A percentile compares a stretch with the other conserved stretches of the same genome.
phyloP scores from a whole-genome alignment of 2,329 filamentous ascomycete species.

The Ophiognomonia clavigignenti-juglandacearum region DNA sequence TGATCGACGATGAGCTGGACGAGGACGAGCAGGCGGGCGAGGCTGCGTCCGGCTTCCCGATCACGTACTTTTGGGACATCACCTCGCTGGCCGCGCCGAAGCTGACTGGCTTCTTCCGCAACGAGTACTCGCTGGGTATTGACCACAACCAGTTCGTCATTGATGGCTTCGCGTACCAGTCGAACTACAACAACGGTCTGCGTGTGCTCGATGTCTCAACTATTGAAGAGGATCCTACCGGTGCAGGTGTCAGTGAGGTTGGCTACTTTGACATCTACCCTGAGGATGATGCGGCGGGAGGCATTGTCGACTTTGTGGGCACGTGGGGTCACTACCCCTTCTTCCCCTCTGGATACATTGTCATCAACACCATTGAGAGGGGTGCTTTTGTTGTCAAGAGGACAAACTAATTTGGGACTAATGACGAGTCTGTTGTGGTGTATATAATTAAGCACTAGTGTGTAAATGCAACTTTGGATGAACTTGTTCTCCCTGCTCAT shows the following conservation, averaged over 20 bases:
- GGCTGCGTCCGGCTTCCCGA: conserved; percentile 36
- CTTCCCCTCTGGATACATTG: conserved; percentile 31
- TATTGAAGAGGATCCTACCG: conserved; percentile 29
- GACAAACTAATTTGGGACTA: background rate
- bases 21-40: conserved; percentile 36
- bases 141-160: conserved; percentile 43
- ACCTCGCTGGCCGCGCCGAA: conserved; percentile 33
- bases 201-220: conserved; percentile 29
- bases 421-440: too few relatives aligned
- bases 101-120: conserved; percentile 35
- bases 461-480: too few relatives aligned
- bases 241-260: conserved; percentile 35
- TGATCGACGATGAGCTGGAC: conserved; percentile 49
- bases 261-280: conserved; percentile 44
- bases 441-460: too few relatives aligned
- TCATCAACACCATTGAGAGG: conserved; percentile 45
- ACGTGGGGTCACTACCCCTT: conserved; percentile 41
- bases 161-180: conserved; percentile 37
- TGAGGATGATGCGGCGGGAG: conserved; percentile 37
- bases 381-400: conserved; percentile 33
- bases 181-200: conserved; percentile 41
- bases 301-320: conserved; percentile 32
- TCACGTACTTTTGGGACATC: conserved; percentile 47
- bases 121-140: conserved; percentile 30
- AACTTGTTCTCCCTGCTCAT: too few relatives aligned